phyloP scores from a whole-genome alignment of 768 basidiomycete genomes.

The Daedaleopsis nitida region DNA sequence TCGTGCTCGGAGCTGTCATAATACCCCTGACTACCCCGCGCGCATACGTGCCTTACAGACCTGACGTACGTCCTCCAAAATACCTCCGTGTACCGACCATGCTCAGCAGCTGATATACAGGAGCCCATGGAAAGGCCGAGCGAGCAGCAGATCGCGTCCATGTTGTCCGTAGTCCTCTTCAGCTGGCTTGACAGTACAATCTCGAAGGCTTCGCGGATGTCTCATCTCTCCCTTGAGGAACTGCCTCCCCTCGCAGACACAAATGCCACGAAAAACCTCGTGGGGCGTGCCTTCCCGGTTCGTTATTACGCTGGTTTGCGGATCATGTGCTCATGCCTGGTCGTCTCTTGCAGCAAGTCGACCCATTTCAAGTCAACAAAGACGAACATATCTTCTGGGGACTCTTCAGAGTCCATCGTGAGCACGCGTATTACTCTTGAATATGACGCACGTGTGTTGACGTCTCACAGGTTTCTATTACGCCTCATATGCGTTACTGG shows the following conservation, averaged over 20 bases:
- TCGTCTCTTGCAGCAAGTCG: slow-evolving; percentile 28
- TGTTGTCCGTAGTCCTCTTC: slow-evolving; percentile 39
- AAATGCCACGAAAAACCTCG: slow-evolving; percentile 35
- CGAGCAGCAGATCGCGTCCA: slow-evolving; percentile 29
- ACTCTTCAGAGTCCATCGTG: slow-evolving; percentile 24
- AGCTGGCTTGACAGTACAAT: slow-evolving; percentile 55
- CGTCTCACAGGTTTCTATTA: slow-evolving; percentile 17
- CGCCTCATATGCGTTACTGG: slow-evolving; percentile 5
- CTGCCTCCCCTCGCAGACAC: slow-evolving; percentile 52
- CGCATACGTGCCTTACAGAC: slow-evolving; percentile 48
- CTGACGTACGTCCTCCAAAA: slow-evolving; percentile 39
- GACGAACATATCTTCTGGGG: slow-evolving; percentile 33
- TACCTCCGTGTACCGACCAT: neutral
- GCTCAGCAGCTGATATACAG: neutral
- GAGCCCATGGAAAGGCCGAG: slow-evolving; percentile 6
- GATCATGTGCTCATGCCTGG: slow-evolving; percentile 17
- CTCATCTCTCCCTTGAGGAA: slow-evolving; percentile 43
- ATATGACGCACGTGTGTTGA: neutral
- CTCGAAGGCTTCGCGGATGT: slow-evolving; percentile 39
- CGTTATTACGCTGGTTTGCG: slow-evolving; percentile 15
- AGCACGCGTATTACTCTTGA: neutral
- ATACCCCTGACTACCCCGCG: slow-evolving; percentile 59
- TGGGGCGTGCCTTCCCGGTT: slow-evolving; percentile 32
- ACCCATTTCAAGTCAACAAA: slow-evolving; percentile 37
- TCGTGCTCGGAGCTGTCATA: slow-evolving; percentile 44